Base-by-base conservation (phyloP, 495 filamentous ascomycete genomes). In the Choiromyces venosus region DNA sequence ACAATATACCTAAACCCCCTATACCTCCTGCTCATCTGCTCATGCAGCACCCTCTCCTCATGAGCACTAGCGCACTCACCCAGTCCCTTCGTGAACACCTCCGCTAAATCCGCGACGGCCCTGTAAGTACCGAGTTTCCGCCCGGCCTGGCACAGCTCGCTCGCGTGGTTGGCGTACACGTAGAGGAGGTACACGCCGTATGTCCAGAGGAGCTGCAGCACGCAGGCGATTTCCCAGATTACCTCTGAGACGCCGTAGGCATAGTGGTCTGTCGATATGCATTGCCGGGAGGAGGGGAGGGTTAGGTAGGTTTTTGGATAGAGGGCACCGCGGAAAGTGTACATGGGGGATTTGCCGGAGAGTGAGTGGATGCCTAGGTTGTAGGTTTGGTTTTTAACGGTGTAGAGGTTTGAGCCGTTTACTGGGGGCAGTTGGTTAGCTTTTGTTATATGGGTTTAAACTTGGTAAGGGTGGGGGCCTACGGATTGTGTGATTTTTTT, bases 101-200 rank as follows among this genome's bases (percentile, higher is more conserved):
- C 66, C 7, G 74, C 64, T n/a, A 76, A 33, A 44, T 75, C 74
- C 12, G 67, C 35, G 5, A 75, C 29, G 19, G 74, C 74, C 44
- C 66, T 46, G 25, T 74, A 76, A 36, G 36, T 40, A 33, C 74
- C 72, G 35, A 69, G 37, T 52, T 67, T 64, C 29, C 74, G 40
- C 7, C 64, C 65, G 9, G 29, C 67, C 14, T n/a, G 33, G 21
- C 52, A 73, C 16, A 75, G 39, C 21, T 76, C 25, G 19, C 72
- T 73, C n/a, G 65, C 36, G 9, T 67, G 7, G 12, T 72, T 61
- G 19, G 33, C 65, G 21, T 72, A n/a, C 21, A 72, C 40, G 40
- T n/a, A 71, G n/a, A 66, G 37, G 14, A 37, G 56, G 44, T 71
- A 72, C 12, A 72, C 67, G 19, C 64, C 37, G 14, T 72, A 72